A percentile compares a stretch with the other conserved stretches of the same genome.
Conservation (phyloP, 208 protist genomes). For the Crithidia fasciculata region DNA sequence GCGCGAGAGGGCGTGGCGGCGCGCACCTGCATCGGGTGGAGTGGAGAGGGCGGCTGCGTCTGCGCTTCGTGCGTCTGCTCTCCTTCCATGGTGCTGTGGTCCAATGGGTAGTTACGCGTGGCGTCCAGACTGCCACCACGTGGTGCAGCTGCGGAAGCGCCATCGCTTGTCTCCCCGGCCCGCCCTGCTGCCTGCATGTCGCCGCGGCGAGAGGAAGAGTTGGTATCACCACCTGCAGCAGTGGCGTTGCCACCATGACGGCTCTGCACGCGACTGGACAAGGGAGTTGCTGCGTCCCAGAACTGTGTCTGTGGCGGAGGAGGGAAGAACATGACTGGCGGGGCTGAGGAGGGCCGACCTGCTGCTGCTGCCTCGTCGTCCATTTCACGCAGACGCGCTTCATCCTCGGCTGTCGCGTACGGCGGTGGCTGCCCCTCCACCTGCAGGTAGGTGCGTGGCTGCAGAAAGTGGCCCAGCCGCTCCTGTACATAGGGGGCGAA, state of each 20-base stretch:
- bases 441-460: conserved; percentile 70
- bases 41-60: conserved; percentile 12
- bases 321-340: conserved; percentile 49
- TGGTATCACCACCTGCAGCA: too few species aligned
- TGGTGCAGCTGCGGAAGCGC: not conserved
- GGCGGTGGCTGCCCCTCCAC: conserved; percentile 60
- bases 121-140: conserved; percentile 2
- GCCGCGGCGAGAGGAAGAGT: too few species aligned
- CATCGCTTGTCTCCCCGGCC: not conserved
- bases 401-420: conserved; percentile 39
- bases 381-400: not conserved
- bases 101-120: not conserved
- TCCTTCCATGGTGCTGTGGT: not conserved
- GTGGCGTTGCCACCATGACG: not conserved
- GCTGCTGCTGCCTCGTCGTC: not conserved
- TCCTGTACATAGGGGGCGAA: conserved; percentile 53
- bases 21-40: conserved; percentile 29
- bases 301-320: conserved; percentile 34
- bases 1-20: not conserved
- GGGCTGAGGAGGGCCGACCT: conserved; percentile 6
- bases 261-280: not conserved
- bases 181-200: too few species aligned
- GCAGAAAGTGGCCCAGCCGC: conserved; percentile 68
- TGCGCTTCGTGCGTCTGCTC: not conserved
- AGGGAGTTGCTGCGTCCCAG: conserved; percentile 13